Base-by-base conservation (phyloP, 805 yeast species). In the Isabelozyma pseudorhagii region DNA sequence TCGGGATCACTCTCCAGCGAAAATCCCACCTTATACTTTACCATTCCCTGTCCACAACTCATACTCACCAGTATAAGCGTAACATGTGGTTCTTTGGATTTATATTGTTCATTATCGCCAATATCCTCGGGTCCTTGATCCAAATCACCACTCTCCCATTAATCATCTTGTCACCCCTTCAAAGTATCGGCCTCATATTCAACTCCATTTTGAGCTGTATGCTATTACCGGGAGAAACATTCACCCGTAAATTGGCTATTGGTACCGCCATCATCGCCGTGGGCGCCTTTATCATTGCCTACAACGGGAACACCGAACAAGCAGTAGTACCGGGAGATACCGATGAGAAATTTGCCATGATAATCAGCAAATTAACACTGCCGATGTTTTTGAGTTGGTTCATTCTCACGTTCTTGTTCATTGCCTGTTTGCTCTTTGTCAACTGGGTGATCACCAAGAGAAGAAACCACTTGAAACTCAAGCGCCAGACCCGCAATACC, bases 161-260 rank as follows among this genome's bases (percentile, higher is more conserved):
- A 51, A 85, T 89, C 42, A 78, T 91, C 2, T 66, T 90, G 50
- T 84, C 91, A 21, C 96, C 97, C 0, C 68, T 90, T 48, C 97
- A 90, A 63, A 89, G 96, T 25, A 82, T 85, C 21, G 96, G 97
- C 0, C 74, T 91, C n/a, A 91, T 90, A 2, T 90, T 91, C 74
- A 91, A 91, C 66, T 82, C 94, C 0, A 65, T 88, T 1, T 80
- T 73, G 42, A 69, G 89, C 59, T 88, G 94, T 41, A 64, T 86
- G 15, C 49, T 88, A 9, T 66, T 90, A 11, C 78, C 90, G 11
- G 74, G 83, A 31, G 97, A 90, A 60, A 72, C 74, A 0, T 87
- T 89, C 63, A 84, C 92, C 1, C 52, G 56, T 21, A 70, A 68
- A 46, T 77, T 91, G 1, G 68, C 80, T 0, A 49, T 69, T 8